Base-by-base conservation (phyloP, 2,329 filamentous ascomycete species). In the Zarea fungicola region DNA sequence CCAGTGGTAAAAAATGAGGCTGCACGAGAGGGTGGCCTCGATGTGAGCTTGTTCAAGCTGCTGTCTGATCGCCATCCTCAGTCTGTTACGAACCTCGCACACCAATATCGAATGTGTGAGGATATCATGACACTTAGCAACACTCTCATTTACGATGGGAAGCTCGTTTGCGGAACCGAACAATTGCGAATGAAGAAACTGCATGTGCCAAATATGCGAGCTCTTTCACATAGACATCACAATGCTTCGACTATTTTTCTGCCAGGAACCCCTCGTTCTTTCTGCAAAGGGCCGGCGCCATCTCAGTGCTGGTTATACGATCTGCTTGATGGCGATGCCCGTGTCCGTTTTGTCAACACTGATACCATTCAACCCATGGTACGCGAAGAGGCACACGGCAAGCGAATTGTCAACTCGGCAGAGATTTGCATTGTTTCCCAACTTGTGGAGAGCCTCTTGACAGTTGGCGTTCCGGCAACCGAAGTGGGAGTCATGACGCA, bases 21-120 rank as follows among this genome's bases (percentile, higher is more conserved):
- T 58, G 93, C 93, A 3, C 81, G 85, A 39, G 78, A 84, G 48
- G 91, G 91, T 11, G 93, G 93, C 1, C 74, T 99, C 5, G 93
- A 99, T 64, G 79, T 96, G 39, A 95, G 89, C 63, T 75, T 99
- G 44, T 99, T 99, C 77, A 95, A 95, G 64, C 77, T 93, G 4
- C 78, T 99, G 11, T 96, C 90, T 1, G 93, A 97, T 60, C 78
- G 80, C 1, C 91, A 97, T 54, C 91, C 93, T 0, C 74, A 82
- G 40, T 90, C 90, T 1, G 91, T 99, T 2, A 89, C 95, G 53
- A 95, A 87, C 54, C 78, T 99, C 2, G 90, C 93, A 59, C 90
- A 96, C 60, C 93, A 99, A 64, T 99, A 99, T 63, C 89, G 93
- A 53, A 99, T 99, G 93, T 96, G 89, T 60, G 87, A 93, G 57